Conservation (phyloP, 164 flowering plant species). For the Platanus orientalis region DNA sequence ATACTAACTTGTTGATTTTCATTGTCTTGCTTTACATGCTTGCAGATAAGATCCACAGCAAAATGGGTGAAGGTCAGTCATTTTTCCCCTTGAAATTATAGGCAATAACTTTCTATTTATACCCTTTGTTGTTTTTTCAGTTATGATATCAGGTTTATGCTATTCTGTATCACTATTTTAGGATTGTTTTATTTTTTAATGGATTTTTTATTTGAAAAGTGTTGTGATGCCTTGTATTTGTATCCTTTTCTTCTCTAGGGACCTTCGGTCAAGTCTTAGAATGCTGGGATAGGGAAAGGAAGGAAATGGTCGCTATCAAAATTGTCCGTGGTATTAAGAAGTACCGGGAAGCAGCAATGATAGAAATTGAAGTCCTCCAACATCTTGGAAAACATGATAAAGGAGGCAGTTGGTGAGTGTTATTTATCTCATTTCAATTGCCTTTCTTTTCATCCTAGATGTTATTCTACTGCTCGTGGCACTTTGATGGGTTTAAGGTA, state of each 20-base stretch:
- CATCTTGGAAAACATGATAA: constrained; percentile 76
- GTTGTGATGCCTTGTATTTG: too few relatives aligned
- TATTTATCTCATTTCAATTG: neutral
- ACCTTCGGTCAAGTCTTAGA: constrained; percentile 98
- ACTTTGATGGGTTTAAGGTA: constrained; percentile 11
- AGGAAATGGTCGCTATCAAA: constrained; percentile 95
- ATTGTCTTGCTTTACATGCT: constrained; percentile 2
- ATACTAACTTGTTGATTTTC: neutral
- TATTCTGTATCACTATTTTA: too few relatives aligned
- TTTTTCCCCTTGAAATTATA: too few relatives aligned
- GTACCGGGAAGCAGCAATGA: constrained; percentile 96
- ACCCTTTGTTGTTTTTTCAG: too few relatives aligned
- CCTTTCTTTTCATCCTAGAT: too few relatives aligned
- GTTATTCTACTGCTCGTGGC: neutral
- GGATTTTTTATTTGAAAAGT: too few relatives aligned
- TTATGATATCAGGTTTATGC: too few relatives aligned
- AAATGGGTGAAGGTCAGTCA: constrained; percentile 81
- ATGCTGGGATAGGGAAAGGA: constrained; percentile 89
- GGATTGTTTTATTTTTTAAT: too few relatives aligned
- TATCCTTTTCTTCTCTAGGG: constrained; percentile 33
- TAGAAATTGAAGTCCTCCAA: constrained; percentile 90
- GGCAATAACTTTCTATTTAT: too few relatives aligned
- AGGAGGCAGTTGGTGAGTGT: constrained; percentile 79
- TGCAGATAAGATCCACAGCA: constrained; percentile 79
- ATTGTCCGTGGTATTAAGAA: constrained; percentile 87